Base-by-base conservation (phyloP, 257 asterid species). In the Haberlea rhodopensis region DNA sequence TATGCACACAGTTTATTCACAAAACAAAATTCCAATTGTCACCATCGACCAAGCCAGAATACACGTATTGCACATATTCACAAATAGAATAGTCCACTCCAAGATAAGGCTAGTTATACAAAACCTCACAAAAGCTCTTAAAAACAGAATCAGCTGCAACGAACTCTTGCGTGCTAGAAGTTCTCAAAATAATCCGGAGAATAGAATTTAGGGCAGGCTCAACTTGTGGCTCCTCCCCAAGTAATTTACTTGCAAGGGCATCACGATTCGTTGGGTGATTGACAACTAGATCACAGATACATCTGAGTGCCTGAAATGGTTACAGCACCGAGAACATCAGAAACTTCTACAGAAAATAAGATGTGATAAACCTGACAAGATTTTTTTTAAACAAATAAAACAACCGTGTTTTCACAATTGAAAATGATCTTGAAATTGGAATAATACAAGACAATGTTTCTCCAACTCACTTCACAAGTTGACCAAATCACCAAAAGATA, bases 101-200 rank as follows among this genome's bases (percentile, higher is more conserved):
- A 60, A 49, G 67, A 56, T 29, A 32, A 52, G 63, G 71, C 40
- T 72, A 55, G 21, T 60, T 23, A 71, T 25, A 67, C 94, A 71
- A n/a, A 74, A 92, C 99, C 99, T 92, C 95, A 65, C 99, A 92
- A 64, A 81, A 92, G 79, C 85, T 78, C 81, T 87, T 87, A 60
- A 92, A 85, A 53, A 92, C 80, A 80, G 82, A 84, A 78, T 89
- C 95, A 3, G 99, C 95, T 26, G 96, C 90, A 18, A 87, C 37
- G 67, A 87, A 85, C 76, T 89, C 99, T 76, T 89, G 97, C 75
- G 79, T 70, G 67, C 97, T 92, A 29, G 96, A 79, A 71, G 91
- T 80, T 25, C 94, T 89, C 78, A 92, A 72, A 60, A 85, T 85
- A 77, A 89, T 83, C 65, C 94, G 78, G 31, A 89, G 90, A 40